A percentile compares a stretch with the other conserved stretches of the same genome.
Evolutionary conservation across 2,329 filamentous ascomycete genomes (phyloP).

Genomic region (Fusarium ambrosium): DNA sequence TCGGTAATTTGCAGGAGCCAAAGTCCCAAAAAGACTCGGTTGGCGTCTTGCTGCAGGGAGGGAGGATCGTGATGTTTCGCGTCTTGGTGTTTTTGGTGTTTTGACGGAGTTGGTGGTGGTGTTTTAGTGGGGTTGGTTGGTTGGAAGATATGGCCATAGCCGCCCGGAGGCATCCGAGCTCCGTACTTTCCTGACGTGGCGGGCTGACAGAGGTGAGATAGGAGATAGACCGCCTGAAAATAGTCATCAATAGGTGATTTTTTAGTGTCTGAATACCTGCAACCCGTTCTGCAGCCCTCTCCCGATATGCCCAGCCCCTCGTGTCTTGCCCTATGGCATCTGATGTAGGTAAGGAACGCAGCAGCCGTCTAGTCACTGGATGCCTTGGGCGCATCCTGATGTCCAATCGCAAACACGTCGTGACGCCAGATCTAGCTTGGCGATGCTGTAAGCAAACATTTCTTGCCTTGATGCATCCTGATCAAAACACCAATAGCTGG

Average conservation of each 20-base stretch:
- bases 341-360: constrained; percentile 12
- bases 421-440: constrained; percentile 22
- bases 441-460: constrained; percentile 7
- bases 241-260: constrained; percentile 15
- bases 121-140: constrained; percentile 25
- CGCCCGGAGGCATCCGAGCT: constrained; percentile 43
- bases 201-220: constrained; percentile 8
- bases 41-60: constrained; percentile 24
- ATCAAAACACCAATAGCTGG: constrained; percentile 31
- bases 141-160: constrained; percentile 15
- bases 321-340: constrained; percentile 12
- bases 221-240: constrained; percentile 19
- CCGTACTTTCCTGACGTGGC: constrained; percentile 35
- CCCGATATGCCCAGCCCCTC: constrained; percentile 11
- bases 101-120: constrained; percentile 25
- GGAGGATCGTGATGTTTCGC: constrained; percentile 37
- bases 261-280: constrained; percentile 31
- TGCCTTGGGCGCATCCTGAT: constrained; percentile 25
- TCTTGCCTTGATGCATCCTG: constrained; percentile 4
- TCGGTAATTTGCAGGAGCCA: constrained; percentile 22
- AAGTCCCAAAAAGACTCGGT: constrained; percentile 13
- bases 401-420: constrained; percentile 27
- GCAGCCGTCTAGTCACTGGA: constrained; percentile 22
- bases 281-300: not conserved
- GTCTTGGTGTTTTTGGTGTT: constrained; percentile 40